A percentile compares a stretch with the other conserved stretches of the same genome.
These are phyloP conservation scores for Terfezia boudieri DNA, from an alignment of 495 filamentous ascomycete species.

Conservation along the genomic window DNA sequence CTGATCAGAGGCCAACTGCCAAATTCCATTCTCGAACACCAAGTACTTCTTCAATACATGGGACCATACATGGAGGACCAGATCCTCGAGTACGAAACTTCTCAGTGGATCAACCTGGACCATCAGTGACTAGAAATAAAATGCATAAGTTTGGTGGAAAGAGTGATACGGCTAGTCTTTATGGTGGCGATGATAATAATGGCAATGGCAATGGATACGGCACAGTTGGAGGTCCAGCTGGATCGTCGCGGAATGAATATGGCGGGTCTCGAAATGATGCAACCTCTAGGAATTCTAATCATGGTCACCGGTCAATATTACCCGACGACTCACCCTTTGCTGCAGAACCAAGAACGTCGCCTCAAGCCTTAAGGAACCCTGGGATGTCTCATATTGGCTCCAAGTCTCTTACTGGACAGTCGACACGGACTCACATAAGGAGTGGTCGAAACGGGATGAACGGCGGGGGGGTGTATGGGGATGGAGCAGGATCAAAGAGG, in stretches of 20 bases:
- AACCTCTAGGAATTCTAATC: slow-evolving; percentile 50
- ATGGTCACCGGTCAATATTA: slow-evolving; percentile 49
- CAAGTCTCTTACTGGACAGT: no score
- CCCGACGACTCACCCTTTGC: slow-evolving; percentile 53
- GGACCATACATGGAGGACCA: slow-evolving; percentile 50
- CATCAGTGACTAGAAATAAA: slow-evolving; percentile 57
- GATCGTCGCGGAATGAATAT: slow-evolving; percentile 32
- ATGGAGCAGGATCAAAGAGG: slow-evolving; percentile 23
- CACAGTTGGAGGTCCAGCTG: slow-evolving; percentile 38
- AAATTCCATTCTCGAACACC: slow-evolving; percentile 88
- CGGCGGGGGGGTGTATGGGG: slow-evolving; percentile 41
- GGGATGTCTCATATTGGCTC: slow-evolving; percentile 2
- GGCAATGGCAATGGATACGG: slow-evolving; percentile 26
- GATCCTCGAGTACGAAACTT: slow-evolving; percentile 38
- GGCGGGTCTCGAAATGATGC: slow-evolving; percentile 43
- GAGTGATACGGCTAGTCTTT: slow-evolving; percentile 26
- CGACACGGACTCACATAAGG: no score
- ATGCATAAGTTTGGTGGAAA: slow-evolving; percentile 96
- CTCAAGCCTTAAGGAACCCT: slow-evolving; percentile 20
- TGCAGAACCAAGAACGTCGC: slow-evolving; percentile 13
- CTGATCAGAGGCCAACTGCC: slow-evolving; percentile 41
- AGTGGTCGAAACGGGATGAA: slow-evolving; percentile 6
- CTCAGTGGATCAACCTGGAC: slow-evolving; percentile 38
- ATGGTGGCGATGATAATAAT: background rate
- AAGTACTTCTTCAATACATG: slow-evolving; percentile 65